A percentile compares a stretch with the other conserved stretches of the same genome.
Evolutionary conservation across 176 grass and related monocot species (phyloP).

Genomic region (Ampelocalamus luodianensis): DNA sequence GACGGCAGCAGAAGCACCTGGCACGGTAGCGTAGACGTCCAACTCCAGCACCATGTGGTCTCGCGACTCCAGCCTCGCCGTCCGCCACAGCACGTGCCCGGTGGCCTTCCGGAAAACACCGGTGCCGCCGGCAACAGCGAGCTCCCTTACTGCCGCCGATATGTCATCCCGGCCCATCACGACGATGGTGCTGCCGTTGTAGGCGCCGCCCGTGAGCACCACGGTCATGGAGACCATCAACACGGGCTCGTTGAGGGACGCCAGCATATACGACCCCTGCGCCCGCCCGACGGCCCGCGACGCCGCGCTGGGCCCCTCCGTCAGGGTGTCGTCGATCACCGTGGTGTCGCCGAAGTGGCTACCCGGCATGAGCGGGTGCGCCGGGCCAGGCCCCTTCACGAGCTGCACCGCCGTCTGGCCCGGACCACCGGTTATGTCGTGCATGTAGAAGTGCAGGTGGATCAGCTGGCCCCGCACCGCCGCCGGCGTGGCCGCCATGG

Average conservation of each 20-base stretch:
- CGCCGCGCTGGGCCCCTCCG: conserved; percentile 31
- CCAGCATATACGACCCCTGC: conserved; percentile 44
- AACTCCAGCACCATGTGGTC: conserved; percentile 51
- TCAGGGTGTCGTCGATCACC: conserved; percentile 56
- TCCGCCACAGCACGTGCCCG: conserved; percentile 47
- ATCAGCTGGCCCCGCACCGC: too few species aligned
- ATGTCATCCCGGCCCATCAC: conserved; percentile 42
- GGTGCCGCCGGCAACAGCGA: conserved; percentile 48
- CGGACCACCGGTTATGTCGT: conserved; percentile 46
- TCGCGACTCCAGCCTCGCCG: conserved; percentile 40
- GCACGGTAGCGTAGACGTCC: conserved; percentile 52
- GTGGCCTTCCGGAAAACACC: conserved; percentile 48
- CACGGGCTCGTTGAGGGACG: conserved; percentile 18
- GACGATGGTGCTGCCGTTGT: conserved; percentile 50
- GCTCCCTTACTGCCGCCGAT: conserved; percentile 36
- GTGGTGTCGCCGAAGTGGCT: conserved; percentile 52
- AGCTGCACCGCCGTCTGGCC: conserved; percentile 53
- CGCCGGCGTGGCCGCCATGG: too few species aligned
- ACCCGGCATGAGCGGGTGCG: conserved; percentile 41
- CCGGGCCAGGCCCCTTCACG: conserved; percentile 2
- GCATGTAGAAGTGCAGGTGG: conserved; percentile 58
- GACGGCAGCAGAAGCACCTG: not conserved
- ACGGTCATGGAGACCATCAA: conserved; percentile 41
- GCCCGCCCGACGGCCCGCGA: conserved; percentile 46
- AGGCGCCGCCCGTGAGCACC: conserved; percentile 19